These are phyloP conservation scores for Metschnikowia sp. DNA, from an alignment of 805 yeast genomes.

Conservation along the genomic window DNA sequence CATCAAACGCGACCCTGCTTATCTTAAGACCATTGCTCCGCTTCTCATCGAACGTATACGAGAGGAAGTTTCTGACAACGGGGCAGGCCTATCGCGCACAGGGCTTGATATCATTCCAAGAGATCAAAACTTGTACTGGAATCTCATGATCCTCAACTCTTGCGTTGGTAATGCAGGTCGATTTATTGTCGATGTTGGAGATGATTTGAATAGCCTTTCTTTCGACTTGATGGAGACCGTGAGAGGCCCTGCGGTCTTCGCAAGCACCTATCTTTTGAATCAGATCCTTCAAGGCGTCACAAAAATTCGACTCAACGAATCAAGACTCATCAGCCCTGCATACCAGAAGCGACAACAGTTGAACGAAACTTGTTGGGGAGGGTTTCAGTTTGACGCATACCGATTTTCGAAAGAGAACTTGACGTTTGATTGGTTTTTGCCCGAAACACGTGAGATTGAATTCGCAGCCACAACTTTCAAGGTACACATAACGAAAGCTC, in stretches of 20 bases:
- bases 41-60: constrained; percentile 51
- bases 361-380: constrained; percentile 69
- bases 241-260: constrained; percentile 62
- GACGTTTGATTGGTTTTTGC: constrained; percentile 72
- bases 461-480: constrained; percentile 62
- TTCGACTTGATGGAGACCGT: constrained; percentile 44
- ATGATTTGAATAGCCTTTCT: constrained; percentile 47
- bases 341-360: constrained; percentile 36
- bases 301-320: constrained; percentile 55
- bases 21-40: constrained; percentile 41
- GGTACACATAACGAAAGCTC: constrained; percentile 41
- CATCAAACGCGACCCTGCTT: constrained; percentile 57
- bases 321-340: constrained; percentile 49
- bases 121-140: constrained; percentile 74
- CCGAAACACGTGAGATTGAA: constrained; percentile 51
- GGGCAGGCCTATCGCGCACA: constrained; percentile 73
- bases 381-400: constrained; percentile 52
- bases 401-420: constrained; percentile 50
- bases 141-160: constrained; percentile 66
- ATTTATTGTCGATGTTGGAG: constrained; percentile 40
- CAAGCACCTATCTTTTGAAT: constrained; percentile 61
- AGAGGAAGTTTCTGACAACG: constrained; percentile 69
- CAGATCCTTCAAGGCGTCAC: constrained; percentile 64
- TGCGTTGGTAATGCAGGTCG: constrained; percentile 65
- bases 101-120: constrained; percentile 67